These are phyloP conservation scores for Suhomyces yuchorum DNA, from an alignment of 1,139 yeast genomes.

Conservation along the genomic window DNA sequence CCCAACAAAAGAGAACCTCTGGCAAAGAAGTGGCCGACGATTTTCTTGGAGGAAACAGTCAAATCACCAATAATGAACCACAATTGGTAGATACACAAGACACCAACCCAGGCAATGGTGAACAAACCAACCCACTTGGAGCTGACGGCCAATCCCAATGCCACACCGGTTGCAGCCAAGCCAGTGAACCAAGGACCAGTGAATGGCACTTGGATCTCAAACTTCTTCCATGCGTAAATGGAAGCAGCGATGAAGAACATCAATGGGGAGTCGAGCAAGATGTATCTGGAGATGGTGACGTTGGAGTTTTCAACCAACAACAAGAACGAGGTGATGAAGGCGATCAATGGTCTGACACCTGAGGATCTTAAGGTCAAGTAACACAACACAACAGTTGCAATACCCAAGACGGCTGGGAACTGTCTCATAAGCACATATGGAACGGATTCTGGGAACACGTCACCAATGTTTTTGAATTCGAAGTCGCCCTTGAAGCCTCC, in stretches of 20 bases:
- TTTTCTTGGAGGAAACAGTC: slow-evolving; percentile 52
- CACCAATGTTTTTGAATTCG: slow-evolving; percentile 72
- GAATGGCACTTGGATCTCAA: slow-evolving; percentile 79
- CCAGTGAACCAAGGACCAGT: slow-evolving; percentile 68
- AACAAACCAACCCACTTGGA: slow-evolving; percentile 98
- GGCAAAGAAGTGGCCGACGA: slow-evolving; percentile 53
- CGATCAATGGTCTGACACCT: slow-evolving; percentile 80
- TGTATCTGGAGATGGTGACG: slow-evolving; percentile 86
- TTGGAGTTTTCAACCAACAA: slow-evolving; percentile 83
- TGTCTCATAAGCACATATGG: slow-evolving; percentile 86
- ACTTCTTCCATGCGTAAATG: slow-evolving; percentile 75
- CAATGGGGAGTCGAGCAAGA: slow-evolving; percentile 88
- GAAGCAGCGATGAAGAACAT: slow-evolving; percentile 89
- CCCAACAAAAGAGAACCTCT: slow-evolving; percentile 67
- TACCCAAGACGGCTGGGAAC: slow-evolving; percentile 82
- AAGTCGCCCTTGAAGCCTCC: slow-evolving; percentile 83
- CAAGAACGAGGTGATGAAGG: slow-evolving; percentile 65
- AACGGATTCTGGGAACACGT: slow-evolving; percentile 53
- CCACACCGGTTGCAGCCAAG: slow-evolving; percentile 73
- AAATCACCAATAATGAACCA: slow-evolving; percentile 93
- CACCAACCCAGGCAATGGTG: slow-evolving; percentile 91
- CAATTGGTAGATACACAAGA: slow-evolving; percentile 69
- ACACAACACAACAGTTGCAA: slow-evolving; percentile 72
- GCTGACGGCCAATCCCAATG: slow-evolving; percentile 83
- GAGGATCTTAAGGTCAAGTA: slow-evolving; percentile 83